phyloP scores from a whole-genome alignment of 2,329 filamentous ascomycete genomes.

The Ascochyta koolunga region DNA sequence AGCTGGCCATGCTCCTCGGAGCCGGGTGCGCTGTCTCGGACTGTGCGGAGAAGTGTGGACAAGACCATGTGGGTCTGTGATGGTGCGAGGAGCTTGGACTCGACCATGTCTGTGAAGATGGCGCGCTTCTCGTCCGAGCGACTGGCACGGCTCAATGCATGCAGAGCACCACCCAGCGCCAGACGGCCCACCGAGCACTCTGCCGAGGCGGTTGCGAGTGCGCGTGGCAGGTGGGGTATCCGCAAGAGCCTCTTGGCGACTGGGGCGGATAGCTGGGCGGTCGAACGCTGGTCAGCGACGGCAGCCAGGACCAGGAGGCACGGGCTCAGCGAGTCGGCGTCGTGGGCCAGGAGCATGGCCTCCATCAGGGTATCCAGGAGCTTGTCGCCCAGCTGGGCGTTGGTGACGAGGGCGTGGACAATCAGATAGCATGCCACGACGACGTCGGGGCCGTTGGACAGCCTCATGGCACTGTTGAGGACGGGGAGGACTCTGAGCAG shows the following conservation, averaged over 20 bases:
- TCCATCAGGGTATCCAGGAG: conserved; percentile 90
- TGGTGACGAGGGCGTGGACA: conserved; percentile 81
- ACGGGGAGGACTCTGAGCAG: conserved; percentile 72
- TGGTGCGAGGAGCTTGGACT: conserved; percentile 65
- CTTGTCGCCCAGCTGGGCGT: conserved; percentile 77
- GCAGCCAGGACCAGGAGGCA: conserved; percentile 82
- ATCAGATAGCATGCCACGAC: conserved; percentile 93
- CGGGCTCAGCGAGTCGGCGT: conserved; percentile 71
- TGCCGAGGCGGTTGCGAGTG: conserved; percentile 66
- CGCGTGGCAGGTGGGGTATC: conserved; percentile 63
- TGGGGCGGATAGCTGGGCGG: conserved; percentile 70
- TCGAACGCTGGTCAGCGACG: conserved; percentile 78
- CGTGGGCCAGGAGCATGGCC: conserved; percentile 80
- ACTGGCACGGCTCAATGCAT: conserved; percentile 27
- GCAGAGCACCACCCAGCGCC: conserved; percentile 72
- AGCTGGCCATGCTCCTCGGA: conserved; percentile 40
- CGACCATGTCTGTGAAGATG: conserved; percentile 66
- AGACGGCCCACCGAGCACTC: conserved; percentile 74
- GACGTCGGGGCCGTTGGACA: conserved; percentile 77
- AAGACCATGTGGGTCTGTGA: conserved; percentile 69
- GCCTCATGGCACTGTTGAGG: conserved; percentile 76
- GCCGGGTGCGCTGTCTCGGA: conserved; percentile 26
- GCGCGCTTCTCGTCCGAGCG: conserved; percentile 26
- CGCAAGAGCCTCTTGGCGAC: conserved; percentile 73
- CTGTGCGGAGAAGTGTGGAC: conserved; percentile 67